Conservation (phyloP, 2,329 filamentous ascomycete species). For the Keithomyces neogunnii region DNA sequence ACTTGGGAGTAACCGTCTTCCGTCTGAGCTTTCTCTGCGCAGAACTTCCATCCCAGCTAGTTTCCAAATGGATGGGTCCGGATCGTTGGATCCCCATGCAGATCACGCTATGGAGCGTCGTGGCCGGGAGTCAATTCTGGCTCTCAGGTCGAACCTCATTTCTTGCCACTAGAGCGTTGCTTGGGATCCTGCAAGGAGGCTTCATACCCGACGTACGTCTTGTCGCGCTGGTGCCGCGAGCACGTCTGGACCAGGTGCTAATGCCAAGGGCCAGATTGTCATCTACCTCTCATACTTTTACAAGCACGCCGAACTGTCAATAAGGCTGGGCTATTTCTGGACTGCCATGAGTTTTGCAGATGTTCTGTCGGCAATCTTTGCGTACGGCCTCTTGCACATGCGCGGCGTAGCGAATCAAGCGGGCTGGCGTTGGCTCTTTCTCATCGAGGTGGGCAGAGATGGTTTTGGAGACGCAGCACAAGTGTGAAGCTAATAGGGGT, state of each 20-base stretch:
- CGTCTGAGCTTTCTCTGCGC: conserved; percentile 21
- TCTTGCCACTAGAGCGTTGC: conserved; percentile 26
- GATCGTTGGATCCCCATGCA: conserved; percentile 53
- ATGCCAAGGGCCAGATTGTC: conserved; percentile 1
- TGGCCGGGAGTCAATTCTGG: conserved; percentile 39
- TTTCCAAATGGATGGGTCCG: conserved; percentile 48
- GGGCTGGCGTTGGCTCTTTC: conserved; percentile 30
- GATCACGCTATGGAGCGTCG: conserved; percentile 47
- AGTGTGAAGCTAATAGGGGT: too few species aligned
- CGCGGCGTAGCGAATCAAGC: conserved; percentile 26
- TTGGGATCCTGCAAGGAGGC: conserved; percentile 35
- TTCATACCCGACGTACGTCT: conserved; percentile 34
- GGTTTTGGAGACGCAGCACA: too few species aligned
- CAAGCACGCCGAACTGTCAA: conserved; percentile 59
- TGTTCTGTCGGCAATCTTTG: conserved; percentile 44
- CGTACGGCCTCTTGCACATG: conserved; percentile 27
- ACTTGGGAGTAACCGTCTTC: conserved; percentile 25
- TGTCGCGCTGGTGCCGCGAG: too few species aligned
- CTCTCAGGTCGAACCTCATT: conserved; percentile 29
- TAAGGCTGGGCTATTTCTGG: conserved; percentile 63
- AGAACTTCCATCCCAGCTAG: conserved; percentile 49
- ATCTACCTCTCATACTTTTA: conserved; percentile 71
- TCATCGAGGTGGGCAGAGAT: conserved; percentile 5
- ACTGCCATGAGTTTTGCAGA: conserved; percentile 50
- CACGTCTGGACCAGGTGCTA: conserved; percentile 3